Evolutionary conservation across 2,329 filamentous ascomycete species (phyloP).

Genomic region (Alternaria arbusti): DNA sequence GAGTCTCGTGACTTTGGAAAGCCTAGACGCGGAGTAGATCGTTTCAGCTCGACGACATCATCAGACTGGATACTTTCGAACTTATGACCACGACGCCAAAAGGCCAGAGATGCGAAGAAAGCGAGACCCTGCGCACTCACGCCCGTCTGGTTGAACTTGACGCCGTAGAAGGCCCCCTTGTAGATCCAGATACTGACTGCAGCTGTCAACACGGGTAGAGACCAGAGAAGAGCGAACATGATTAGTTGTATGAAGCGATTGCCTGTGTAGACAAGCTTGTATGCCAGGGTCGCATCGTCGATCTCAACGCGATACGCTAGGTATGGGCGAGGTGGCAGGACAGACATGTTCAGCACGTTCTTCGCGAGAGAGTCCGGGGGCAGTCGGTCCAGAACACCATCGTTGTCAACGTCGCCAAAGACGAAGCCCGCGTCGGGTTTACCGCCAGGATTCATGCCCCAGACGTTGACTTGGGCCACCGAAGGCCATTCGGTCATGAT

Average conservation of each 20-base stretch:
- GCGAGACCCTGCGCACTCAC: background rate
- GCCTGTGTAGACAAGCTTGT: background rate
- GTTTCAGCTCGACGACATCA: background rate
- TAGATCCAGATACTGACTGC: background rate
- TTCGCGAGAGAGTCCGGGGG: background rate
- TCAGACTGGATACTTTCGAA: background rate
- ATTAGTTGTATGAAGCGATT: background rate
- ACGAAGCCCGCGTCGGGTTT: background rate
- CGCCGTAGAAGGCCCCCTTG: background rate
- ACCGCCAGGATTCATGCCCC: background rate
- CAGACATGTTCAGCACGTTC: background rate
- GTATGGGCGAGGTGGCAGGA: background rate
- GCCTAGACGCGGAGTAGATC: background rate
- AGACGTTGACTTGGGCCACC: background rate
- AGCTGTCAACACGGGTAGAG: background rate
- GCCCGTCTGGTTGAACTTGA: background rate
- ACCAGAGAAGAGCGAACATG: background rate
- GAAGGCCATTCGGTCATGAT: slow-evolving; percentile 50
- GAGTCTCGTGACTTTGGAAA: background rate
- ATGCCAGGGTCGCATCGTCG: background rate
- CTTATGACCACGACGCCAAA: background rate
- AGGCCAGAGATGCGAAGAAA: background rate
- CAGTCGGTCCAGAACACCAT: background rate
- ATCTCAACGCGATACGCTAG: background rate
- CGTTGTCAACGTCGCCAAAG: background rate